Base-by-base conservation (phyloP, 345 rosid genomes). In the Gynandropsis gynandra region DNA sequence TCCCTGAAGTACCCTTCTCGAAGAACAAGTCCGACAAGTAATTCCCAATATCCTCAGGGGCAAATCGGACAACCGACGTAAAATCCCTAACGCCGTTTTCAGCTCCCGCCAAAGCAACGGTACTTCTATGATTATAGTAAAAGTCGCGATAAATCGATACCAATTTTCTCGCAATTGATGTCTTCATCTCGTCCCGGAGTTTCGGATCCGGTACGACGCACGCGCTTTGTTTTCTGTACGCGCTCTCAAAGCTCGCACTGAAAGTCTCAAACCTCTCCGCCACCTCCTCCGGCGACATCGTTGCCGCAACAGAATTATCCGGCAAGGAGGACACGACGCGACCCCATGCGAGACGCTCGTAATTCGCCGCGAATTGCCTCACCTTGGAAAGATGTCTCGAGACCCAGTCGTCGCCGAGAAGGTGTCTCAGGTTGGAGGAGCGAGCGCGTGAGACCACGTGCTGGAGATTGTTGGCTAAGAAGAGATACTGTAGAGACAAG, bases 371-470 rank as follows among this genome's bases (percentile, higher is more conserved):
- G 54, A 70, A 84, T 54, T 74, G 83, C 15, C 49, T 71, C 39
- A 80, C 56, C 66, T 80, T 87, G 3, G 55, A 57, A 17, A 72
- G 68, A 38, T 81, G 80, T 43, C 66, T 76, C 15, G 18, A 36
- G 42, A 80, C 35, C 95, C 96, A 84, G 3, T 73, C 87, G 16
- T 75, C 80, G 10, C 96, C 95, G 36, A 80, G 78, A 5, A 83
- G 57, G 15, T 48, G 62, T 41, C 44, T 56, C 8, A 84, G 72
- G 50, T 81, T 76, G 8, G 96, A 87, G 24, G 75, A 61, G 8
- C 76, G 70, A 46, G 56, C 90, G 34, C 56, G 73, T 9, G 73
- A 56, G 15, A 78, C 64, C 16, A 84, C 74, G 73, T 80, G 71
- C 12, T 76, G 90, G 49, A 82, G 73, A 45, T 84, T 87, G 77